Base-by-base conservation (phyloP, 495 filamentous ascomycete species). In the Penicillium riverlandense region DNA sequence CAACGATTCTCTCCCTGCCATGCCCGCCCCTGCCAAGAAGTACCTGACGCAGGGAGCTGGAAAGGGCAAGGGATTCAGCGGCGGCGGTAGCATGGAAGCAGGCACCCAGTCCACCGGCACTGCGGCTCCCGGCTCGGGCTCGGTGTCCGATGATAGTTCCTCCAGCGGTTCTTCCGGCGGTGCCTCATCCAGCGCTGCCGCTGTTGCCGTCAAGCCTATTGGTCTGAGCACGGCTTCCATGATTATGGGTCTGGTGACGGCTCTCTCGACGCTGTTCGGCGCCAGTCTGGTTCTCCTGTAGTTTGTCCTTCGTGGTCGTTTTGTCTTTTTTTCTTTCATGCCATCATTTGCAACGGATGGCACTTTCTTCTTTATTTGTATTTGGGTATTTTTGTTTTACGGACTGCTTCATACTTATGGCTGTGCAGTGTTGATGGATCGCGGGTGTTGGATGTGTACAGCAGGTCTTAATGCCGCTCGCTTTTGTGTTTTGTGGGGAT, bases 11-110 rank as follows among this genome's bases (percentile, higher is more conserved):
- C 82, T 97, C 9, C 91, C 91, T 2, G 78, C 80, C 34, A 85
- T 96, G 14, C 91, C 91, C 5, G 57, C 63, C 0, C 74, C 65
- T 13, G 88, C 86, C 15, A 58, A 72, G 59, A 66, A 83, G 68
- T 86, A 76, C 67, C 80, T 94, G 75, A 79, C 62, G 37, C 59
- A 78, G 6, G 87, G 88, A 54, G 88, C 88, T 40, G 88, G 89
- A 38, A 69, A 65, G 15, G 86, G 83, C 2, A 73, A 74, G 0
- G 89, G 89, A 45, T 83, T 95, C 37, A 62, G 60, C 6, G 89
- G 89, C 9, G 46, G 66, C 29, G 88, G 89, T 32, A 87, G 82
- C 43, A 85, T 90, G 70, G 76, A 81, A 43, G 74, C 81, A 3
- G 84, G 79, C 37, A 71, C 71, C 47, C 41, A 54, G n/a, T 83